Evolutionary conservation across 768 basidiomycete species (phyloP), one percentile per base, ranked within the genome.

Genomic region (Lentinula guzmanii): DNA sequence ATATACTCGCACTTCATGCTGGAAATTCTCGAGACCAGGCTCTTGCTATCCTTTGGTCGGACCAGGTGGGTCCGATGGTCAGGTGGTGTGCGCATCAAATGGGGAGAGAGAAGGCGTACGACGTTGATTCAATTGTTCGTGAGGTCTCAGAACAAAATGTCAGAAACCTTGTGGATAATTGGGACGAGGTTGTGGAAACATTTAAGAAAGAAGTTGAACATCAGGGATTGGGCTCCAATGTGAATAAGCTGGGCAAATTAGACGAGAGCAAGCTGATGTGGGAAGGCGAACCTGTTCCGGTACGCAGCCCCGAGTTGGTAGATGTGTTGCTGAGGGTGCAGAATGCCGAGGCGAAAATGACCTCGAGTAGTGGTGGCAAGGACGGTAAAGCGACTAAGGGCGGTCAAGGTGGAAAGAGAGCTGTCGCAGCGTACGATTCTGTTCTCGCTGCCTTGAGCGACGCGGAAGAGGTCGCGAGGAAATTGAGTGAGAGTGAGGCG

Each of bases 41-140:
- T 1, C 81, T 98, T 8, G 90, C 93, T 4, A 82, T 85, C 8
- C 79, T 91, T 34, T 90, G 92, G 68, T 82, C 88, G 5, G 95
- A 98, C 69, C 89, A 91, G 67, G 84, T 96, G 58, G 87, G 91
- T 24, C 94, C 96, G 0, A 87, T 97, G 71, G 93, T 98, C 58
- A 80, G 96, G 50, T 89, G 95, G 73, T 93, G 90, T 66, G 95
- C 95, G 0, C 96, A 98, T 67, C 88, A 93, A 68, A 78, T 95
- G 13, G 91, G 93, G 1, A 78, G 85, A 57, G 77, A 77, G 46
- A 88, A 86, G 67, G 86, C 91, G 3, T 95, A 95, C 72, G 91
- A 94, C 70, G 76, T 94, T 34, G 88, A 91, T 64, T 83, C 78
- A 4, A 89, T 95, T 64, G 88, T 86, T 18, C 74, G 77, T 5